phyloP scores from a whole-genome alignment of 2,329 filamentous ascomycete genomes.

The Paecilomyces formosus region DNA sequence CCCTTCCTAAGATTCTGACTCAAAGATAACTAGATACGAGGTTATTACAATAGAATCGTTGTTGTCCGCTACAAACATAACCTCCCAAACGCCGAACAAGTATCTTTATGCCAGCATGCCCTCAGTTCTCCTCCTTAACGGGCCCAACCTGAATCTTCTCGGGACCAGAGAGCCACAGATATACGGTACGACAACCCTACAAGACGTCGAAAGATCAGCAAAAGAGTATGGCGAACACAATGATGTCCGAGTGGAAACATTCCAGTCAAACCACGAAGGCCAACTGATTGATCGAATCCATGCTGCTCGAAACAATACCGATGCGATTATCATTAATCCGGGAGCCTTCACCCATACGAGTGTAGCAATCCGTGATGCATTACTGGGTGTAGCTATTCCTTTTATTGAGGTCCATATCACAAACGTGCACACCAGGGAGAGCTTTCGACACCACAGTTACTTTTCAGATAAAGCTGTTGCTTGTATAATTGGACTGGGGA shows the following conservation, averaged over 20 bases:
- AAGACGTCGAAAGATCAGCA: slow-evolving; percentile 50
- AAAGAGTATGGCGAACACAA: slow-evolving; percentile 44
- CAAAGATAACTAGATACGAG: too few relatives aligned
- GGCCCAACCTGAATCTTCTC: slow-evolving; percentile 76
- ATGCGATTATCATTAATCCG: slow-evolving; percentile 64
- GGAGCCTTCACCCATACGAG: slow-evolving; percentile 70
- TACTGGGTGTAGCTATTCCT: slow-evolving; percentile 60
- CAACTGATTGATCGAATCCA: slow-evolving; percentile 68
- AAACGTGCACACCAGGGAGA: slow-evolving; percentile 66
- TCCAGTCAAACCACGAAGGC: slow-evolving; percentile 75
- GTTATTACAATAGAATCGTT: background rate
- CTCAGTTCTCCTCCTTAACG: slow-evolving; percentile 65
- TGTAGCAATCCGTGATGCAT: slow-evolving; percentile 66
- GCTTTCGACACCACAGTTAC: slow-evolving; percentile 62
- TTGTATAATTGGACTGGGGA: slow-evolving; percentile 63
- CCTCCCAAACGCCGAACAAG: background rate
- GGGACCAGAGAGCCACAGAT: slow-evolving; percentile 66
- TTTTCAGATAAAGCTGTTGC: slow-evolving; percentile 68
- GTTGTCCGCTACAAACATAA: background rate
- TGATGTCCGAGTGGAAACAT: slow-evolving; percentile 47
- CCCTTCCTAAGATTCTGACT: background rate
- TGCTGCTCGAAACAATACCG: slow-evolving; percentile 50
- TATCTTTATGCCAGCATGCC: slow-evolving; percentile 2
- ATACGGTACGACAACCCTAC: slow-evolving; percentile 63
- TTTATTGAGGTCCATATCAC: slow-evolving; percentile 73